Evolutionary conservation across 345 rosid species (phyloP).

Genomic region (Litchi chinensis): DNA sequence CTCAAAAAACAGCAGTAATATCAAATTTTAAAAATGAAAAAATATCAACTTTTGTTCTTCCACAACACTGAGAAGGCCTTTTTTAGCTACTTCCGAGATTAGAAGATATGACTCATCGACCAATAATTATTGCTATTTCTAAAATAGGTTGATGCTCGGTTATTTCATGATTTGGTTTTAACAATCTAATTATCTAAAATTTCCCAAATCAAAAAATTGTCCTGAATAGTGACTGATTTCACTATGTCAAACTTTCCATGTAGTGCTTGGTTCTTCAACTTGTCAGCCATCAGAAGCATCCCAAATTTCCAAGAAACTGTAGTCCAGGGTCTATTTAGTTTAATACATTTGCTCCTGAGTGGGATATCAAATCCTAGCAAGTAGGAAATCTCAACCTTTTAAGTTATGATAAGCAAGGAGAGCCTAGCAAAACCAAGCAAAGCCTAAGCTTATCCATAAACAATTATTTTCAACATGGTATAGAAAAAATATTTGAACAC

Average conservation of each 20-base stretch:
- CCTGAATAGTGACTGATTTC: background rate
- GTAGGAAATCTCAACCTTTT: conserved; percentile 10
- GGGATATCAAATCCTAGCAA: conserved; percentile 3
- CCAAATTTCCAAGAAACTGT: background rate
- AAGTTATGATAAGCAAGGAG: background rate
- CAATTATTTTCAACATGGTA: background rate
- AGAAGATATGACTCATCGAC: background rate
- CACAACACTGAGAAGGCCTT: background rate
- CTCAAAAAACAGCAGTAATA: conserved; percentile 31
- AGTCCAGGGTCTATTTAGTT: conserved; percentile 11
- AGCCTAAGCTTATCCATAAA: background rate
- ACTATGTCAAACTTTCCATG: background rate
- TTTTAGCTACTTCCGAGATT: background rate
- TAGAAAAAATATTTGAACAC: background rate
- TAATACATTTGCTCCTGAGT: conserved; percentile 6
- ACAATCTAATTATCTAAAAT: background rate
- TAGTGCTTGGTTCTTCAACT: background rate
- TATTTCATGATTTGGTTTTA: background rate
- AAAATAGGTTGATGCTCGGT: background rate
- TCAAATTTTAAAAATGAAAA: background rate
- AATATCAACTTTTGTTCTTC: background rate
- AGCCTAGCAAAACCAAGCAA: background rate
- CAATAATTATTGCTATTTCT: background rate
- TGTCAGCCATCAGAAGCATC: background rate
- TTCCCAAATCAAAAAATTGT: background rate